Evolutionary conservation across 179 eudicot species (phyloP), one percentile per base, ranked within the genome.

Genomic region (Corrigiola litoralis): DNA sequence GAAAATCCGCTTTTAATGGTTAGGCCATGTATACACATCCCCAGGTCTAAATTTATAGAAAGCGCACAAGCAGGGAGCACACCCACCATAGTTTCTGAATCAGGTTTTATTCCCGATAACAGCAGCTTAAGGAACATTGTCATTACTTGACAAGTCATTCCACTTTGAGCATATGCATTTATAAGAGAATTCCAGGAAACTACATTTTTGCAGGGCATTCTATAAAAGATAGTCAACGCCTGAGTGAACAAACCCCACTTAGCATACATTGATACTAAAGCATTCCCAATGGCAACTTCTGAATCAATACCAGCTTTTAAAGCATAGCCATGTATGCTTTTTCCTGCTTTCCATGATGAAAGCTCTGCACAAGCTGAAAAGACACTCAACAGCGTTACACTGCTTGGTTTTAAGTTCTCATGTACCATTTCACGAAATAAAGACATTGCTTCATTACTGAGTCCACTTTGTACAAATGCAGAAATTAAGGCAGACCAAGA

Each of bases 401-500:
- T 64, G 63, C 77, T 84, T 34, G 95, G 91, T 63, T 75, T 82
- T 27, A 84, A 24, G 40, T 79, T 63, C 44, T 64, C 75, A 53
- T 71, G 66, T 69, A 72, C 58, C 95, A 88, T 88, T 32, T 82
- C 80, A 34, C 81, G 71, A 68, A 85, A 86, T 41, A 85, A 50
- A 60, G 74, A 75, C 18, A 82, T 31, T 31, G 89, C 95, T 32
- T 82, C 83, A 41, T 44, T 51, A 4, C 69, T 77, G 51, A 59
- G 63, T 21, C 89, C 86, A 64, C 80, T 71, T 72, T 88, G 95
- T 52, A 68, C 90, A 72, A 67, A 77, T 40, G 79, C 86, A 59
- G 86, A 78, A 48, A 88, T 82, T 2, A 80, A 50, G 21, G 95
- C 91, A 37, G 91, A 80, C 95, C 95, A 88, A 55, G 89, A 71